Conservation (phyloP, 768 basidiomycete genomes). For the Russula emetica region DNA sequence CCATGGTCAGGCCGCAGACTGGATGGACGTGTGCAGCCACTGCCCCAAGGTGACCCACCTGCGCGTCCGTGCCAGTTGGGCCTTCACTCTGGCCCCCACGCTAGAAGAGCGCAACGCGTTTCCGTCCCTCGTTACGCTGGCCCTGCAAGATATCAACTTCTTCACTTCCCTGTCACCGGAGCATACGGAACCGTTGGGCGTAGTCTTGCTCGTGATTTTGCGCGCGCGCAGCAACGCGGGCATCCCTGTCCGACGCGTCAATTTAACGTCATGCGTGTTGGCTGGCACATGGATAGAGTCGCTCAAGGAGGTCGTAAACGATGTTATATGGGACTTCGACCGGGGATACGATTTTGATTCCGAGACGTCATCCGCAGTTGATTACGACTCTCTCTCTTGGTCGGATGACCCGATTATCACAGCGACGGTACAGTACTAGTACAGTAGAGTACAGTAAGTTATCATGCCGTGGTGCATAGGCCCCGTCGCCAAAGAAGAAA, state of each 20-base stretch:
- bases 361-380: neutral
- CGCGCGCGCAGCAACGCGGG: constrained; percentile 1
- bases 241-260: neutral
- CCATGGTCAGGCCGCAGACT: neutral
- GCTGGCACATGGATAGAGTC: neutral
- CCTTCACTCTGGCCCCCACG: neutral
- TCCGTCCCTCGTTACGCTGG: neutral
- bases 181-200: neutral
- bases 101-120: neutral
- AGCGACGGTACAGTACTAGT: neutral
- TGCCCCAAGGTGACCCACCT: neutral
- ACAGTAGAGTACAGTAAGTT: neutral
- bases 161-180: neutral
- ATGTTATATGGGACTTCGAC: neutral
- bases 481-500: neutral
- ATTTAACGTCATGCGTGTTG: neutral
- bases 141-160: neutral
- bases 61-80: neutral
- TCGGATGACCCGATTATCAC: neutral
- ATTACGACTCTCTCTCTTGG: too few relatives aligned
- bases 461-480: too few relatives aligned
- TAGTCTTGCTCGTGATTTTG: neutral
- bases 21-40: neutral
- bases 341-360: neutral
- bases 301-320: neutral